Base-by-base conservation (phyloP, 345 rosid species). In the Corymbia maculata region DNA sequence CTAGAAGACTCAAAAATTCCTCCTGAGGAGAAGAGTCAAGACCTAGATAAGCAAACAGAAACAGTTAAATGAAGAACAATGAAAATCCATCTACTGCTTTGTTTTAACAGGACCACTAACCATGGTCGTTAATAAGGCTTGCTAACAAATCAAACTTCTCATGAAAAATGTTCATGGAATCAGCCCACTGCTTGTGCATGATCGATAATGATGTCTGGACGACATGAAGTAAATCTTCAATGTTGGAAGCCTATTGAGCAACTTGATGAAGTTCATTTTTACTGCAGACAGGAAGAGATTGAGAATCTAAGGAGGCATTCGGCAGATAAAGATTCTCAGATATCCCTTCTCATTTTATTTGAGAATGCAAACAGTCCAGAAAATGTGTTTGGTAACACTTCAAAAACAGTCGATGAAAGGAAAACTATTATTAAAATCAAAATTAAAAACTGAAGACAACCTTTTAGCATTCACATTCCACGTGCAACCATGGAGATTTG, bases 251-350 rank as follows among this genome's bases (percentile, higher is more conserved):
- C 91, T 97, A 99, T 88, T 94, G 96, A 87, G 99, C 98, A 88
- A 97, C 94, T 93, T 96, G 99, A 92, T 97, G 98, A 89, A 96
- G 98, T 91, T 97, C 99, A 91, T 93, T 92, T 92, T 97, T 96
- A 93, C 99, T 97, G 86, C 89, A 91, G 87, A 9, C n/a, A 88
- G 85, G 50, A 52, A 79, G 66, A 86, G 44, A 50, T 45, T 47
- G 36, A 24, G 2, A 47, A 45, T 85, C 22, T 47, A 28, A 85
- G 53, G 36, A 85, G n/a, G 21, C 30, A 85, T 51, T 49, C 1
- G 0, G 22, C 79, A 2, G 79, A 68, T 68, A 15, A 32, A 32
- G 79, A 68, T 68, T 32, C 79, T 68, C 22, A 68, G 9, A 68
- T 4, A 16, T 32, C 79, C 30, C 6, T 32, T 68, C 79, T n/a